A percentile compares a stretch with the other conserved stretches of the same genome.
These are phyloP conservation scores for Flaveria sonorensis DNA, from an alignment of 129 eudicot species.

Conservation along the genomic window DNA sequence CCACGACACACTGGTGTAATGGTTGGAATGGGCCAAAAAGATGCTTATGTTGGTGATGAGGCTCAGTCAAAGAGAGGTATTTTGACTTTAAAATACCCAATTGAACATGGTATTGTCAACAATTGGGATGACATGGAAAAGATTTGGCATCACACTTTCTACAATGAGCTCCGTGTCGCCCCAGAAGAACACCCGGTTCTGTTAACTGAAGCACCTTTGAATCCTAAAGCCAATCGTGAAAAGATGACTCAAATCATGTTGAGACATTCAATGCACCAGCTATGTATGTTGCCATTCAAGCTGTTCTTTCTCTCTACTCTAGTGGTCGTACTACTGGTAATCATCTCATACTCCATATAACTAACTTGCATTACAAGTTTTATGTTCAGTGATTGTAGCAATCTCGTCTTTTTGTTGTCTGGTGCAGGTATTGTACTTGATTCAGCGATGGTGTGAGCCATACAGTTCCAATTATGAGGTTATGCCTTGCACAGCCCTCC, in stretches of 20 bases:
- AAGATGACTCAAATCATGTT: slow-evolving; percentile 86
- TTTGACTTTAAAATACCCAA: slow-evolving; percentile 71
- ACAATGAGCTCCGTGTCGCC: slow-evolving; percentile 85
- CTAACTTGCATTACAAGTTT: background rate
- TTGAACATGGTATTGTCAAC: slow-evolving; percentile 84
- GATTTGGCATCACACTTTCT: slow-evolving; percentile 86
- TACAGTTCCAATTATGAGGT: slow-evolving; percentile 80
- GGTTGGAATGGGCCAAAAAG: slow-evolving; percentile 91
- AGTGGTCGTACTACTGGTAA: slow-evolving; percentile 88
- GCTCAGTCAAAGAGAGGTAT: slow-evolving; percentile 88
- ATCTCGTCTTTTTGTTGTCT: slow-evolving; percentile 12
- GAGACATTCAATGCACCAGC: slow-evolving; percentile 80
- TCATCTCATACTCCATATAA: slow-evolving; percentile 22
- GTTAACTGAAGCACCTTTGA: slow-evolving; percentile 76
- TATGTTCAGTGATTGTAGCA: background rate
- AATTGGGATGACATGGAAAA: slow-evolving; percentile 92
- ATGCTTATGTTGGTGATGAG: slow-evolving; percentile 80
- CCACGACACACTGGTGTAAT: slow-evolving; percentile 83
- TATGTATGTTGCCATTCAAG: slow-evolving; percentile 81
- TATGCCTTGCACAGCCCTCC: slow-evolving; percentile 75
- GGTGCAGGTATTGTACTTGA: slow-evolving; percentile 75
- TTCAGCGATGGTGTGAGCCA: slow-evolving; percentile 81
- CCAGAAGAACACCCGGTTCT: slow-evolving; percentile 86
- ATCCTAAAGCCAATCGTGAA: slow-evolving; percentile 85
- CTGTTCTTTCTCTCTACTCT: slow-evolving; percentile 77